These are phyloP conservation scores for Podosphaera fusca DNA, from an alignment of 2,329 filamentous ascomycete genomes.

Conservation along the genomic window DNA sequence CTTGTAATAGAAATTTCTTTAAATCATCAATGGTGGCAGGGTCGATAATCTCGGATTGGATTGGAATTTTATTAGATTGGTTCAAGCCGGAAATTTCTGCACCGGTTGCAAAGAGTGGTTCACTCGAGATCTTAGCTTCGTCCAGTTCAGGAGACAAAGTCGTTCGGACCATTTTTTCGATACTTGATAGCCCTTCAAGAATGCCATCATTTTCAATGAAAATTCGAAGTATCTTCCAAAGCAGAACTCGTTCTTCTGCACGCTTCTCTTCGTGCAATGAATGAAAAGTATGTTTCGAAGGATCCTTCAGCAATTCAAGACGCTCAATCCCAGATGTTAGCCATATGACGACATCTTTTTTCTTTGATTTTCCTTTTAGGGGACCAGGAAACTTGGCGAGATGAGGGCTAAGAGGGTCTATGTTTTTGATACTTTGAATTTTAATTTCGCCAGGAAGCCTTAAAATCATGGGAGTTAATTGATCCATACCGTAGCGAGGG, in stretches of 20 bases:
- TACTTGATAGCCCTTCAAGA: slow-evolving; percentile 47
- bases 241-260: slow-evolving; percentile 51
- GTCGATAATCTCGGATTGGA: slow-evolving; percentile 45
- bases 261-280: slow-evolving; percentile 42
- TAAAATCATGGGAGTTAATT: slow-evolving; percentile 52
- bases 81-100: slow-evolving; percentile 20
- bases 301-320: slow-evolving; percentile 32
- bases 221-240: slow-evolving; percentile 70
- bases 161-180: slow-evolving; percentile 52
- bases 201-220: slow-evolving; percentile 72
- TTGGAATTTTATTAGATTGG: slow-evolving; percentile 15
- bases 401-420: slow-evolving; percentile 46
- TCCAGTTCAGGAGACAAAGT: slow-evolving; percentile 41
- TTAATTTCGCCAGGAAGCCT: slow-evolving; percentile 64
- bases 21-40: slow-evolving; percentile 46
- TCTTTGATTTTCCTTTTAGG: slow-evolving; percentile 72
- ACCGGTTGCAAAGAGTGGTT: slow-evolving; percentile 18
- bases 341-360: slow-evolving; percentile 80
- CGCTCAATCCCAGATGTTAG: slow-evolving; percentile 50
- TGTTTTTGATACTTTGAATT: slow-evolving; percentile 50
- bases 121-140: slow-evolving; percentile 8
- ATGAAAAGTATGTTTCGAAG: slow-evolving; percentile 23
- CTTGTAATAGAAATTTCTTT: slow-evolving; percentile 48
- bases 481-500: slow-evolving; percentile 55
- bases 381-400: slow-evolving; percentile 74